Conservation (phyloP, 1,284 basidiomycete species). For the Cutaneotrichosporon dermatis region DNA sequence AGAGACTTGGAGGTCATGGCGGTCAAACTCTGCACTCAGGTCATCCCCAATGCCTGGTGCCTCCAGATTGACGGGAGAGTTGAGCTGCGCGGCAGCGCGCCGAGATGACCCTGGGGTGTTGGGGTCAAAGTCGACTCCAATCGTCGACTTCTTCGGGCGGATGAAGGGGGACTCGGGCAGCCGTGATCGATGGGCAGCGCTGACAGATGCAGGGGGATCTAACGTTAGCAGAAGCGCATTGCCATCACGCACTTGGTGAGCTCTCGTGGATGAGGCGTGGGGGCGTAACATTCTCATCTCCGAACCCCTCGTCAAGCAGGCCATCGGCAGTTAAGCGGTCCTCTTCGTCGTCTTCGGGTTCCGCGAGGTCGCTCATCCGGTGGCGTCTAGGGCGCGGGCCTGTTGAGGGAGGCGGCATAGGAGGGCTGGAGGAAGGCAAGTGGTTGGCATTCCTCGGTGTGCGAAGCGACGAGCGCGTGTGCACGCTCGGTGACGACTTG, state of each 20-base stretch:
- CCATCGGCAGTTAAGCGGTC: constrained; percentile 58
- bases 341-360: constrained; percentile 49
- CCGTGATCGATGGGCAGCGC: constrained; percentile 11
- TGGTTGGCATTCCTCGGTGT: background rate
- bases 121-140: no score
- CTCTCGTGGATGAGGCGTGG: constrained; percentile 9
- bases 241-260: constrained; percentile 16
- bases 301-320: constrained; percentile 42
- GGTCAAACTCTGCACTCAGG: constrained; percentile 9
- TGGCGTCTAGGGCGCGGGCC: background rate
- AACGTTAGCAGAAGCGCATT: background rate
- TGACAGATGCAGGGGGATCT: constrained; percentile 30
- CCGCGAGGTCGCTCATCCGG: constrained; percentile 26
- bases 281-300: constrained; percentile 4
- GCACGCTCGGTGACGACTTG: constrained; percentile 37
- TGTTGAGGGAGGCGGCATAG: background rate
- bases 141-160: no score
- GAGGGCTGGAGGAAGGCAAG: background rate
- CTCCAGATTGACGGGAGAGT: background rate
- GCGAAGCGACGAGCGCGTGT: background rate
- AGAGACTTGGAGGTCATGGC: background rate
- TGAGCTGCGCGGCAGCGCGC: background rate
- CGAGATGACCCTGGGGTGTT: background rate
- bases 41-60: background rate
- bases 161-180: background rate